Percentiles rank a stretch among this genome's conserved stretches.
Conservation (phyloP, 2,329 filamentous ascomycete genomes). For the Teratosphaeriaceae sp. region DNA sequence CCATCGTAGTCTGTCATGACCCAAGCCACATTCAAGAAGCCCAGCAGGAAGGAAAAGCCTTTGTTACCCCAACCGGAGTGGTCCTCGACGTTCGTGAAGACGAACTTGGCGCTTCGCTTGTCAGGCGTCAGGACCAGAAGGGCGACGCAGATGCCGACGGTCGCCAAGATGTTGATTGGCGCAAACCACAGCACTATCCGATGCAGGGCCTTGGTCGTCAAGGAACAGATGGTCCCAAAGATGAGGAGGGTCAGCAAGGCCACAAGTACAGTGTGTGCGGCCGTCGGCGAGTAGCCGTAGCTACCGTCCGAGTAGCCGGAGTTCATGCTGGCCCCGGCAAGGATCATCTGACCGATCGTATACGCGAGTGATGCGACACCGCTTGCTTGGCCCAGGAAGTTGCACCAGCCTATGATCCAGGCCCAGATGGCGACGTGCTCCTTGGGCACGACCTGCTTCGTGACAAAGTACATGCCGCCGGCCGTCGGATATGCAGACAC, state of each 20-base stretch:
- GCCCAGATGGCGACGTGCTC: slow-evolving; percentile 57
- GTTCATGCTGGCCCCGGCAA: slow-evolving; percentile 57
- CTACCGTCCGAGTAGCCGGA: slow-evolving; percentile 44
- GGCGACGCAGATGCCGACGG: slow-evolving; percentile 53
- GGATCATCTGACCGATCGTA: slow-evolving; percentile 57
- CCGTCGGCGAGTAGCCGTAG: slow-evolving; percentile 51
- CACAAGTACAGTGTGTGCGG: slow-evolving; percentile 52
- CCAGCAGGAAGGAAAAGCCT: slow-evolving; percentile 56
- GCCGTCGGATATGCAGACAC: slow-evolving; percentile 62
- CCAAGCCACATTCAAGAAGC: slow-evolving; percentile 52
- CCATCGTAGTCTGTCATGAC: slow-evolving; percentile 66
- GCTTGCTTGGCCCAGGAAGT: slow-evolving; percentile 57
- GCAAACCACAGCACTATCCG: slow-evolving; percentile 59
- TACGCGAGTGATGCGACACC: slow-evolving; percentile 58
- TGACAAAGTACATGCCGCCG: slow-evolving; percentile 63
- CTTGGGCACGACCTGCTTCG: slow-evolving; percentile 56
- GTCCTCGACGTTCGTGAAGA: slow-evolving; percentile 55
- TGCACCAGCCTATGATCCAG: slow-evolving; percentile 63
- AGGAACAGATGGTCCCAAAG: slow-evolving; percentile 55
- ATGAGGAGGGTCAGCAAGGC: slow-evolving; percentile 50
- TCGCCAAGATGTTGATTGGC: slow-evolving; percentile 58
- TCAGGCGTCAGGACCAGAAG: slow-evolving; percentile 53
- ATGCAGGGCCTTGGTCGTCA: slow-evolving; percentile 54
- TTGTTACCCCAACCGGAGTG: slow-evolving; percentile 57
- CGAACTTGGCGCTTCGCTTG: slow-evolving; percentile 52